Conservation (phyloP, 768 basidiomycete genomes). For the Epithele typhae region DNA sequence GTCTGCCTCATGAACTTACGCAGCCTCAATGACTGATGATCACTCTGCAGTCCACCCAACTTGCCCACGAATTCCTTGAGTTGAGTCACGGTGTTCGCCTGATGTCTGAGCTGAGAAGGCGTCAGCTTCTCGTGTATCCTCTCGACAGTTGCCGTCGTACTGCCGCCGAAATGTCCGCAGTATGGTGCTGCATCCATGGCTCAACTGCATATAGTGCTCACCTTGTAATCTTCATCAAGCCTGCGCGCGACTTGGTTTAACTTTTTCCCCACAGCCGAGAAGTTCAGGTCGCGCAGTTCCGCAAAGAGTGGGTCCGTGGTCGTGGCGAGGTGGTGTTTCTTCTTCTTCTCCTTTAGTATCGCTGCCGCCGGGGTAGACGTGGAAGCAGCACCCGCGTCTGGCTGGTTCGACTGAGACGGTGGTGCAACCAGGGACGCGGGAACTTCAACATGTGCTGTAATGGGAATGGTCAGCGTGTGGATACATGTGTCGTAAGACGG, state of each 20-base stretch:
- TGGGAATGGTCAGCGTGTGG: background rate
- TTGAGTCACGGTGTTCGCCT: constrained; percentile 88
- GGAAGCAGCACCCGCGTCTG: constrained; percentile 30
- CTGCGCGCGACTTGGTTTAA: constrained; percentile 79
- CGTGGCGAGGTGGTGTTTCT: constrained; percentile 83
- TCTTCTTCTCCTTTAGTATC: constrained; percentile 75
- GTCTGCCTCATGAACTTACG: constrained; percentile 52
- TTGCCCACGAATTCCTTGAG: constrained; percentile 94
- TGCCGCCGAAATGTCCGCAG: background rate
- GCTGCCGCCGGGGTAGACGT: constrained; percentile 39
- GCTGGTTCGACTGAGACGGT: constrained; percentile 34
- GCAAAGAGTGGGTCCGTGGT: constrained; percentile 74
- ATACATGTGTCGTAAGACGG: too few species aligned
- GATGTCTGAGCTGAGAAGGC: constrained; percentile 60
- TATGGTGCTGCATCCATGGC: too few species aligned
- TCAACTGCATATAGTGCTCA: too few species aligned
- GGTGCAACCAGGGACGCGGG: constrained; percentile 65
- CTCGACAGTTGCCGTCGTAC: constrained; percentile 5
- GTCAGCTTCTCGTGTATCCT: background rate
- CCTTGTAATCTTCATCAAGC: constrained; percentile 92
- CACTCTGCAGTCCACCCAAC: constrained; percentile 85
- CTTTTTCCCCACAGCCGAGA: constrained; percentile 80
- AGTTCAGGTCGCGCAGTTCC: constrained; percentile 88
- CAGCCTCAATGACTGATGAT: constrained; percentile 83
- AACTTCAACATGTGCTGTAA: constrained; percentile 75